Evolutionary conservation across 116 monocot species (phyloP).

Genomic region (Zostera marina): DNA sequence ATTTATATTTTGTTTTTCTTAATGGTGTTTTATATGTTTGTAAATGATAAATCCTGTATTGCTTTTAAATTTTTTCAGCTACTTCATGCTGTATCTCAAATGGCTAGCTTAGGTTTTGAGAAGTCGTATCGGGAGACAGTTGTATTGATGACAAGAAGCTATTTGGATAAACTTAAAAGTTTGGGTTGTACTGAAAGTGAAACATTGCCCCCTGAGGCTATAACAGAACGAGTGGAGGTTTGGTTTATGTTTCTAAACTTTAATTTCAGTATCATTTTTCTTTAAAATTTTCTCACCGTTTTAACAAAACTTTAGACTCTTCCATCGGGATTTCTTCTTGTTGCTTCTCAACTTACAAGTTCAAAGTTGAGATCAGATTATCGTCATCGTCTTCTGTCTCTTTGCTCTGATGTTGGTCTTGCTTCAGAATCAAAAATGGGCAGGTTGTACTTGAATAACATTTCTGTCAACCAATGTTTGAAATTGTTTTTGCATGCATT

Average conservation of each 20-base stretch:
- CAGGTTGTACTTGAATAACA: slow-evolving; percentile 32
- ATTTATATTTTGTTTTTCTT: slow-evolving; percentile 1
- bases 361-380: slow-evolving; percentile 72
- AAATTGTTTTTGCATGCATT: neutral
- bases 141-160: slow-evolving; percentile 97
- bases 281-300: neutral
- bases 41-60: neutral
- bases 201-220: slow-evolving; percentile 52
- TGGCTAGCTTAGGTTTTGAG: slow-evolving; percentile 94
- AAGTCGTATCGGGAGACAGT: slow-evolving; percentile 94
- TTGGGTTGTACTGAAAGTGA: slow-evolving; percentile 49
- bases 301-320: slow-evolving; percentile 60
- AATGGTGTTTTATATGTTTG: neutral
- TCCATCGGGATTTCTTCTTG: slow-evolving; percentile 81
- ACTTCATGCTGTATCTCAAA: slow-evolving; percentile 87
- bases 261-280: slow-evolving; percentile 1
- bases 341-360: slow-evolving; percentile 66
- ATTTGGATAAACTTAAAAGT: slow-evolving; percentile 77
- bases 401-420: slow-evolving; percentile 98
- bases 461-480: neutral
- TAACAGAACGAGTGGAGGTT: slow-evolving; percentile 82
- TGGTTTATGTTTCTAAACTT: neutral
- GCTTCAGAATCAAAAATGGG: slow-evolving; percentile 89
- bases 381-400: slow-evolving; percentile 77
- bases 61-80: slow-evolving; percentile 34